Evolutionary conservation across 306 rosid species (phyloP).

Genomic region (Rosa persica): DNA sequence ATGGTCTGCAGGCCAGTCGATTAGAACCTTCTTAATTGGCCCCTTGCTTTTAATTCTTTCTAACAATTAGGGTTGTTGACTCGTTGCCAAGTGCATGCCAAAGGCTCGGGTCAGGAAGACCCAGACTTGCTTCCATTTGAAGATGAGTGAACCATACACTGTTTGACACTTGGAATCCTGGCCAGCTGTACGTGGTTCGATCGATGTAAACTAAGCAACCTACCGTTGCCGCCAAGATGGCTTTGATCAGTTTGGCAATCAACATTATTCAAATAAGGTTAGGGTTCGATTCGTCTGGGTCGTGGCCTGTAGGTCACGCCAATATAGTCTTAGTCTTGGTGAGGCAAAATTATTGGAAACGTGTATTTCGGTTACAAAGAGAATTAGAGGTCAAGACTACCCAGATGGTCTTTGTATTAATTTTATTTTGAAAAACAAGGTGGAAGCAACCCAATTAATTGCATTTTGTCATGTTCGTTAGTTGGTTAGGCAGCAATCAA

Average conservation of each 20-base stretch:
- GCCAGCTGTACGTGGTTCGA: not conserved
- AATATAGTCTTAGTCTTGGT: not conserved
- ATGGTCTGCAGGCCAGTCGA: not conserved
- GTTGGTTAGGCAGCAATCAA: not conserved
- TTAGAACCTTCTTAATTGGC: not conserved
- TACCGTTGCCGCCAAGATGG: not conserved
- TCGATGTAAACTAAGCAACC: not conserved
- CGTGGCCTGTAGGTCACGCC: not conserved
- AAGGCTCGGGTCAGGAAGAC: not conserved
- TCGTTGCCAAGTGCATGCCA: not conserved
- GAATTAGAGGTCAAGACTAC: constrained; percentile 12
- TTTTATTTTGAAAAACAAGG: not conserved
- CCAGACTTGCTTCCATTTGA: constrained; percentile 1
- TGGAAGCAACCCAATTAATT: not conserved
- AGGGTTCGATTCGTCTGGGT: not conserved
- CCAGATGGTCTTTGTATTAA: not conserved
- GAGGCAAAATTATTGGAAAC: not conserved
- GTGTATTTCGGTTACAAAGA: not conserved
- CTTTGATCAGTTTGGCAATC: not conserved
- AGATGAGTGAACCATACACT: not conserved
- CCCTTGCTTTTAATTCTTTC: not conserved
- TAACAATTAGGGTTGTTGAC: not conserved
- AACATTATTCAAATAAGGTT: not conserved
- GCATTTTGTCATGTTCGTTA: not conserved
- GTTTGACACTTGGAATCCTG: not conserved